phyloP scores from a whole-genome alignment of 2,329 filamentous ascomycete genomes.

The Xylogone sp. region DNA sequence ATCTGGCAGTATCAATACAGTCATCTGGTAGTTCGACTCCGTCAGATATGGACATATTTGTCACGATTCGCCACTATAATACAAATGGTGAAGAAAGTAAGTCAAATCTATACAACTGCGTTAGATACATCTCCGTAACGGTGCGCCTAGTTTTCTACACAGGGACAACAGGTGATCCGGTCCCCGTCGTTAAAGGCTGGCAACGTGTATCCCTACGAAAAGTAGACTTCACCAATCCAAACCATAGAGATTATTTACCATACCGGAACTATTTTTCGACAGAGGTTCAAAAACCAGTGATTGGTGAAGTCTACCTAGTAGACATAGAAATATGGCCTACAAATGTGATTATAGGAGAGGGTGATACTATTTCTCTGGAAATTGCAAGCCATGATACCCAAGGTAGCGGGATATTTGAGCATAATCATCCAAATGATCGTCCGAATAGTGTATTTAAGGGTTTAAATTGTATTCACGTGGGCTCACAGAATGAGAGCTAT shows the following conservation, averaged over 20 bases:
- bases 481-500: conserved; percentile 44
- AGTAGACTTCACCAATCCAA: conserved; percentile 44
- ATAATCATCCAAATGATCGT: conserved; percentile 45
- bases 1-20: conserved; percentile 59
- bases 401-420: conserved; percentile 53
- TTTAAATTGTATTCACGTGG: conserved; percentile 50
- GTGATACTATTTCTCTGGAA: conserved; percentile 52
- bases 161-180: conserved; percentile 59
- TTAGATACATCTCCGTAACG: conserved; percentile 49
- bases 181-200: conserved; percentile 63
- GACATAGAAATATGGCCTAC: conserved; percentile 65
- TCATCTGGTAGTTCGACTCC: background rate
- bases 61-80: too few species aligned
- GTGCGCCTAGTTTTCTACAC: conserved; percentile 61
- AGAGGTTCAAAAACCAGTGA: conserved; percentile 51
- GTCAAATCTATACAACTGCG: too few species aligned
- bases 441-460: conserved; percentile 39
- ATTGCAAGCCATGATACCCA: conserved; percentile 55
- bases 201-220: conserved; percentile 55
- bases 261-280: conserved; percentile 54
- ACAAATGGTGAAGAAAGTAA: too few species aligned
- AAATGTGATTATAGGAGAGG: conserved; percentile 51
- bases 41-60: background rate
- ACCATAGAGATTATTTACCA: conserved; percentile 51
- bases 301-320: conserved; percentile 52